phyloP scores from a whole-genome alignment of 768 basidiomycete genomes.

The Phlebiopsis flavidoalba region DNA sequence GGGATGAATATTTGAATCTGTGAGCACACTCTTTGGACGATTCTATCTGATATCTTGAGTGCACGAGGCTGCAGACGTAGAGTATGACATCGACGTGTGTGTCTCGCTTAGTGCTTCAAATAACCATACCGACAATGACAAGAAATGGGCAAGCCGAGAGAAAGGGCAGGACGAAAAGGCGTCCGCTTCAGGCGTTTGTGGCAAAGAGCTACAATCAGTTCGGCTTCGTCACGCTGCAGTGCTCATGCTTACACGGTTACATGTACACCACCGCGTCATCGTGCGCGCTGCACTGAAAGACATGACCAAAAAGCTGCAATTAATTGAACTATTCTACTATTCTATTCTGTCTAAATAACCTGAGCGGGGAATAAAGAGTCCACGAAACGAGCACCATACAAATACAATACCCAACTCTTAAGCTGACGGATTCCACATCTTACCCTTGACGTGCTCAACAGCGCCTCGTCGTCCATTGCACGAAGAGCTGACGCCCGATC shows the following conservation, averaged over 20 bases:
- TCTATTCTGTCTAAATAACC: too few relatives aligned
- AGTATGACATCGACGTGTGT: background rate
- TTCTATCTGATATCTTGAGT: background rate
- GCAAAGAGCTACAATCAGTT: background rate
- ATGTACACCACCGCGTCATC: too few relatives aligned
- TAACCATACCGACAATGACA: background rate
- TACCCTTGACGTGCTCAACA: conserved; percentile 50
- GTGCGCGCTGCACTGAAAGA: too few relatives aligned
- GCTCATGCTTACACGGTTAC: too few relatives aligned
- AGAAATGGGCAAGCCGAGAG: background rate
- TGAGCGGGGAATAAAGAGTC: too few relatives aligned
- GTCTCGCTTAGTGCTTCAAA: background rate
- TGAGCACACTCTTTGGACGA: background rate
- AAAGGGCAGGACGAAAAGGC: background rate
- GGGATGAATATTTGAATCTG: background rate
- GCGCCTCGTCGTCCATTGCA: conserved; percentile 46
- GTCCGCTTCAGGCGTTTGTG: background rate
- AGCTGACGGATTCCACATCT: conserved; percentile 65
- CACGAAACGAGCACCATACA: too few relatives aligned
- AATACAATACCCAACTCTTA: background rate
- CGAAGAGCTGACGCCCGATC: conserved; percentile 39
- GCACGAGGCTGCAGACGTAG: background rate
- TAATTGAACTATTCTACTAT: too few relatives aligned
- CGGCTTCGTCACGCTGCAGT: background rate
- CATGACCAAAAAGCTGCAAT: too few relatives aligned